These are phyloP conservation scores for Coemansia sp. DNA, from an alignment of 192 early-diverging fungal genomes.

Conservation along the genomic window DNA sequence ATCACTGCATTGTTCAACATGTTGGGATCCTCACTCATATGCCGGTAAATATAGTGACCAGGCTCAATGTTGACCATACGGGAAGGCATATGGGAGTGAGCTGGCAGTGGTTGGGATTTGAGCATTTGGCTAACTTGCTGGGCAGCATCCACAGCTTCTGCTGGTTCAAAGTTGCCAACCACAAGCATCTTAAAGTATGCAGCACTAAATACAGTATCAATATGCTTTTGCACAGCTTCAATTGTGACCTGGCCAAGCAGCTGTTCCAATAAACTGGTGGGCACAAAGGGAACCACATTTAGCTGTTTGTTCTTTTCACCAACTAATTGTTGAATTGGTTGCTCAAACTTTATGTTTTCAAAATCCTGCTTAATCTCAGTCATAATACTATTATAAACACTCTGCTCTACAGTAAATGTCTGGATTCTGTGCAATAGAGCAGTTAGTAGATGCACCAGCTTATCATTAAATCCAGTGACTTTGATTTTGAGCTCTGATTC, in stretches of 20 bases:
- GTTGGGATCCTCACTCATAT: slow-evolving; percentile 56
- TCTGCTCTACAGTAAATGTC: background rate
- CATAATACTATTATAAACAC: background rate
- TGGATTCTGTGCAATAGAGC: background rate
- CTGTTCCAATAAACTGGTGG: background rate
- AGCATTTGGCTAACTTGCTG: slow-evolving; percentile 58
- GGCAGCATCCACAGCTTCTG: slow-evolving; percentile 63
- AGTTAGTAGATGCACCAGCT: background rate
- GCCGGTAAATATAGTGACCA: slow-evolving; percentile 24
- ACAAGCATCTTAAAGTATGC: slow-evolving; percentile 73
- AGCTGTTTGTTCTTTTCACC: background rate
- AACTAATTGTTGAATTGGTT: background rate
- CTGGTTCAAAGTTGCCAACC: slow-evolving; percentile 71
- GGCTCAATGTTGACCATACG: slow-evolving; percentile 16
- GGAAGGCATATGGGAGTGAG: background rate
- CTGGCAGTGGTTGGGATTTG: slow-evolving; percentile 56
- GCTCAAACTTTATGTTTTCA: background rate
- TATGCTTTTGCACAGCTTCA: background rate
- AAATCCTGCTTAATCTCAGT: background rate
- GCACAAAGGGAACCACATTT: background rate
- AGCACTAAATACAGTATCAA: background rate
- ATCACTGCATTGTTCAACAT: slow-evolving; percentile 82
- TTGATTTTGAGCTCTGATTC: background rate
- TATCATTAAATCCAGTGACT: background rate
- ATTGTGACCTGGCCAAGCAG: background rate